Evolutionary conservation across 495 filamentous ascomycete genomes (phyloP), one percentile per base, ranked within the genome.

Genomic region (Daldinia vernicosa): DNA sequence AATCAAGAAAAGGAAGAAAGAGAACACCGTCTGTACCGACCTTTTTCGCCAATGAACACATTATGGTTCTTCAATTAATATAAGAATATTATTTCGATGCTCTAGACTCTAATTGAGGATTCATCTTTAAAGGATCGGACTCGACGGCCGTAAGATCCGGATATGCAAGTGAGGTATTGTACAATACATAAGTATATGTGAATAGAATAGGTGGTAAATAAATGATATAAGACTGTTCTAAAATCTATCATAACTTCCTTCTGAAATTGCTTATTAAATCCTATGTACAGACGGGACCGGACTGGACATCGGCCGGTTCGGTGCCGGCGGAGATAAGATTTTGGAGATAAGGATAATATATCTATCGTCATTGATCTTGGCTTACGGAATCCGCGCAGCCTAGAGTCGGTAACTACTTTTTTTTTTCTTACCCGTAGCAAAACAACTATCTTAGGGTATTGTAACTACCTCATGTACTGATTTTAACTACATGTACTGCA

Each of bases 341-440:
- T 60, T 26, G 15, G 37, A 47, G 70, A 72, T 72, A 72, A 72
- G 63, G 9, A 58, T 47, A 66, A 37, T 64, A 59, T 50, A 60
- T 64, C 32, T 63, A 30, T 67, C 70, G 70, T 73, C 70, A 73
- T 73, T 37, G 70, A 73, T 66, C 56, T 62, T 37, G 51, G 53
- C 63, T 59, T 56, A 56, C 30, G 53, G 30, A 56, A 56, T 56
- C 53, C n/a, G n/a, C 24, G 51, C 32, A 57, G 59, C 63, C 57
- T 58, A n/a, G 30, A 24, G 37, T 63, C 19, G 35, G 8, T 58
- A 32, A 58, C 14, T 28, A 43, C 39, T 30, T 28, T 40, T n/a
- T 60, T 59, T 39, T 27, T 26, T 56, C 28, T 55, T 17, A 1
- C 52, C n/a, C 45, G 11, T 51, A 19, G 19, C 54, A 8, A 22